A percentile compares a stretch with the other conserved stretches of the same genome.
These are phyloP conservation scores for Oryza rufipogon DNA, from an alignment of 176 grass and related monocot genomes.

Conservation along the genomic window DNA sequence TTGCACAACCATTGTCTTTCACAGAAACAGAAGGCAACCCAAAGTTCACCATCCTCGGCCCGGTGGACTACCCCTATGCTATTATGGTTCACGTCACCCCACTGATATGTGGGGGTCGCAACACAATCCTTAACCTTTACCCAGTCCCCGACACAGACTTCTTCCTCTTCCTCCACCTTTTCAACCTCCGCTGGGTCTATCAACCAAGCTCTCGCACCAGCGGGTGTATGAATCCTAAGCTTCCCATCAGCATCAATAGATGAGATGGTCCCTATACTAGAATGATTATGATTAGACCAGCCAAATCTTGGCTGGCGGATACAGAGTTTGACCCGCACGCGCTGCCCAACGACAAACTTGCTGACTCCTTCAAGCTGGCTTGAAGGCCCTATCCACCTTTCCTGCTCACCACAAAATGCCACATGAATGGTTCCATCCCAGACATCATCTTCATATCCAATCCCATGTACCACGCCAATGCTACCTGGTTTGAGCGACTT, in stretches of 20 bases:
- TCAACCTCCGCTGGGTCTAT: conserved; percentile 96
- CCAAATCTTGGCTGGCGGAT: conserved; percentile 94
- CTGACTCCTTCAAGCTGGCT: conserved; percentile 63
- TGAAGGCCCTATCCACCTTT: conserved; percentile 86
- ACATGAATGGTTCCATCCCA: conserved; percentile 94
- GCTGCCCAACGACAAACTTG: conserved; percentile 82
- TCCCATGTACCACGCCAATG: conserved; percentile 89
- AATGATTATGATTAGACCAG: conserved; percentile 91
- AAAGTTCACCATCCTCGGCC: conserved; percentile 85
- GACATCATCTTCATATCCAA: conserved; percentile 77
- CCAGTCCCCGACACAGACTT: conserved; percentile 81
- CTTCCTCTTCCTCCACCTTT: conserved; percentile 87
- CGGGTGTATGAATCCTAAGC: conserved; percentile 93
- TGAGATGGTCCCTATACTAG: conserved; percentile 91
- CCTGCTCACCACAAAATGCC: conserved; percentile 92
- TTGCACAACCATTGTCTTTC: conserved; percentile 97
- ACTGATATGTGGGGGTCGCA: conserved; percentile 83
- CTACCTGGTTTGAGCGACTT: conserved; percentile 87
- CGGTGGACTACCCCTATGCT: conserved; percentile 92
- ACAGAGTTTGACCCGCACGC: conserved; percentile 71
- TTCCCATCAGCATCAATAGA: conserved; percentile 97
- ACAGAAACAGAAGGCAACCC: conserved; percentile 96
- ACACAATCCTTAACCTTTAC: conserved; percentile 88
- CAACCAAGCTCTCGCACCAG: conserved; percentile 92
- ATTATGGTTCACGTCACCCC: conserved; percentile 86